These are phyloP conservation scores for Pseudocercospora fuligena DNA, from an alignment of 2,329 filamentous ascomycete genomes.

Conservation along the genomic window DNA sequence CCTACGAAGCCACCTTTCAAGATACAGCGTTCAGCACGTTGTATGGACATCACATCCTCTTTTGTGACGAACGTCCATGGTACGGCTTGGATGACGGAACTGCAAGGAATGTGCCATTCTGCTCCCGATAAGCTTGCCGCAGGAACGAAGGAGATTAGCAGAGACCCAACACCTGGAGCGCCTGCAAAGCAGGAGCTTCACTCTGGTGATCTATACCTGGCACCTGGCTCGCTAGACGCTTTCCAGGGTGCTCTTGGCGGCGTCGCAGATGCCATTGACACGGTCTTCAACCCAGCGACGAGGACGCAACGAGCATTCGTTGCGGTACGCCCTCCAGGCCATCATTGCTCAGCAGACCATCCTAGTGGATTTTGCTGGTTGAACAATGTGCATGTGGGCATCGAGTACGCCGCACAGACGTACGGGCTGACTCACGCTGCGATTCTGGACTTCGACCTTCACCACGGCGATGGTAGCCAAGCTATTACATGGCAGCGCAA, in stretches of 20 bases:
- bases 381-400: constrained; percentile 97
- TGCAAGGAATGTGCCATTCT: constrained; percentile 80
- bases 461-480: constrained; percentile 95
- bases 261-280: constrained; percentile 89
- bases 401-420: constrained; percentile 82
- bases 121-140: constrained; percentile 78
- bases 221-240: constrained; percentile 80
- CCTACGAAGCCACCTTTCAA: constrained; percentile 71
- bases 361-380: constrained; percentile 98
- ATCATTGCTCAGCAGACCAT: constrained; percentile 87
- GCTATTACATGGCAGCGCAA: constrained; percentile 93
- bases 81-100: constrained; percentile 88
- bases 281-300: constrained; percentile 66
- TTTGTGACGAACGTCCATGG: constrained; percentile 92
- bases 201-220: constrained; percentile 89
- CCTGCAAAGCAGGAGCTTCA: constrained; percentile 70
- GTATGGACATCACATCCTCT: constrained; percentile 71
- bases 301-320: constrained; percentile 72
- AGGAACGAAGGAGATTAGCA: constrained; percentile 76
- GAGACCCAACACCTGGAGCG: constrained; percentile 45
- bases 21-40: constrained; percentile 79
- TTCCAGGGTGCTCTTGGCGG: constrained; percentile 91
- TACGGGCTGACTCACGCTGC: constrained; percentile 92
- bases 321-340: constrained; percentile 87
- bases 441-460: constrained; percentile 89